These are phyloP conservation scores for Penicillium angulare DNA, from an alignment of 495 filamentous ascomycete species.

Conservation along the genomic window DNA sequence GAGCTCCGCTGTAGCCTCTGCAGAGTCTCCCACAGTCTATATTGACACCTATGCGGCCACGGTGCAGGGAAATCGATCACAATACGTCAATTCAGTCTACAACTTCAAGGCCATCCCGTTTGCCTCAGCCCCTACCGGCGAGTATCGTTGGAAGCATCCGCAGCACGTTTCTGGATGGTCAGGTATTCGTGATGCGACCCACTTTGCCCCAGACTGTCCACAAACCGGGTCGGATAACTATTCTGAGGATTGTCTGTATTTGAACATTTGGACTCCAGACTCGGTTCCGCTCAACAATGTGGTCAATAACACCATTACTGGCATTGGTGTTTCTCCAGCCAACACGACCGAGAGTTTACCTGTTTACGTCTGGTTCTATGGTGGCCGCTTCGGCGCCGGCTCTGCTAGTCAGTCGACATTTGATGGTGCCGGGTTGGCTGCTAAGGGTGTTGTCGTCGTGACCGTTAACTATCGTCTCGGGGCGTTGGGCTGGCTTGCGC, in stretches of 20 bases:
- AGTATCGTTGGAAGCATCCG: not conserved
- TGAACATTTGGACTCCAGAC: not conserved
- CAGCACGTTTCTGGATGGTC: not conserved
- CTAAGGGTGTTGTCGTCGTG: constrained; percentile 20
- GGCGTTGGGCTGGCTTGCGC: constrained; percentile 16
- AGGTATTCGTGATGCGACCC: not conserved
- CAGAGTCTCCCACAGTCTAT: not conserved
- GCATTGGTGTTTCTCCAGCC: not conserved
- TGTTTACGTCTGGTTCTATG: constrained; percentile 33
- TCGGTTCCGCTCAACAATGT: not conserved
- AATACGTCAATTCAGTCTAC: not conserved
- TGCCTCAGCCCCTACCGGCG: not conserved
- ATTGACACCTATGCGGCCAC: not conserved
- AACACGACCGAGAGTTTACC: constrained; percentile 1
- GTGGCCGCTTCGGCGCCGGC: constrained; percentile 23
- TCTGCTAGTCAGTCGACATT: constrained; percentile 10
- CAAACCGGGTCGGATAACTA: not conserved
- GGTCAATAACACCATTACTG: not conserved
- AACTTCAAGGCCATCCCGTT: not conserved
- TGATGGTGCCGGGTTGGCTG: constrained; percentile 18
- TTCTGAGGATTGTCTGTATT: not conserved
- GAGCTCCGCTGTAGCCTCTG: not conserved
- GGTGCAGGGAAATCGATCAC: not conserved
- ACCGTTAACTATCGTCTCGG: constrained; percentile 28
- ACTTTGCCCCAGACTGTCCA: not conserved